Conservation (phyloP, 306 rosid genomes). For the Begonia fuchsioides region DNA sequence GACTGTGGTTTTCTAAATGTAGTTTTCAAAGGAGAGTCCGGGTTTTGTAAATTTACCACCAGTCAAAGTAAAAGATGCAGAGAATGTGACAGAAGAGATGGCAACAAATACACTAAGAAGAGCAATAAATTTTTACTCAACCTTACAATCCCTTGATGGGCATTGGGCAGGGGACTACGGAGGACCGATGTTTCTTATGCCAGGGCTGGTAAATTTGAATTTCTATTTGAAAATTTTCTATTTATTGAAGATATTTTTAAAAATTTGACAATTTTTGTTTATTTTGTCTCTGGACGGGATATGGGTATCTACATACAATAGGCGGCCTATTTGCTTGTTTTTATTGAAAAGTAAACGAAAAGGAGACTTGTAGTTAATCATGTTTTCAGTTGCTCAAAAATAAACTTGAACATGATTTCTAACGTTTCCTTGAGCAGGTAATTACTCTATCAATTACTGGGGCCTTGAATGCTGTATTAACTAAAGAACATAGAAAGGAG, state of each 20-base stretch:
- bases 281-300: background rate
- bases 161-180: constrained; percentile 96
- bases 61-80: constrained; percentile 43
- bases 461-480: constrained; percentile 57
- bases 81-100: constrained; percentile 39
- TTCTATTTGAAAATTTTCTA: background rate
- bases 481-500: constrained; percentile 64
- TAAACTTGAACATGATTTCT: background rate
- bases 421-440: constrained; percentile 25
- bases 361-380: too few relatives aligned
- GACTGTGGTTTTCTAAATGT: constrained; percentile 7
- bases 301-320: too few relatives aligned
- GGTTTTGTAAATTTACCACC: constrained; percentile 24
- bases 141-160: constrained; percentile 62
- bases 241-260: background rate
- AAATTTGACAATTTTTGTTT: background rate
- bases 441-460: constrained; percentile 55
- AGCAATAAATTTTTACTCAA: constrained; percentile 53
- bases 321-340: too few relatives aligned
- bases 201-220: constrained; percentile 54
- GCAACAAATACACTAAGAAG: constrained; percentile 41
- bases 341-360: too few relatives aligned
- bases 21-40: constrained; percentile 56
- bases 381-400: background rate
- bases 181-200: constrained; percentile 90